phyloP scores from a whole-genome alignment of 163 green algal species.

The Coccomyxa subellipsoidea region DNA sequence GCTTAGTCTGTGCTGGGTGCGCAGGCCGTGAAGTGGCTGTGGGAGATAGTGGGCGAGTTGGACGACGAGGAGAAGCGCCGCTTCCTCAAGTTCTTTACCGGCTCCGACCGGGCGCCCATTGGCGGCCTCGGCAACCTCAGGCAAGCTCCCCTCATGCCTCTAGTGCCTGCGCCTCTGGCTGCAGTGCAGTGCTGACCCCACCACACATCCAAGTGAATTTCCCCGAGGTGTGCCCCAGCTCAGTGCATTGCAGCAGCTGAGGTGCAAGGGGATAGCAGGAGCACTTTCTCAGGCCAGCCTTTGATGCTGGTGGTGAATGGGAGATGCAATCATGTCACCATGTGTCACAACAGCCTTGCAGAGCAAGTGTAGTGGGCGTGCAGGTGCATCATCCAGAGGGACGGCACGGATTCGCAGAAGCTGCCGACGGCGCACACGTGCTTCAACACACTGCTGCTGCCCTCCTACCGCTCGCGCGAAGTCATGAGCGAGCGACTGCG shows the following conservation, averaged over 20 bases:
- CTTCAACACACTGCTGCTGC: constrained; percentile 96
- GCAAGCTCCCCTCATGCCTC: too few relatives aligned
- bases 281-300: neutral
- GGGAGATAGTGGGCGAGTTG: constrained; percentile 74
- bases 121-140: constrained; percentile 83
- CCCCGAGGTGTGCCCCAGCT: too few relatives aligned
- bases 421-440: constrained; percentile 93
- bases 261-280: constrained; percentile 50
- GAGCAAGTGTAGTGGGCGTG: neutral
- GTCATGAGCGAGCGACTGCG: constrained; percentile 74
- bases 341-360: too few relatives aligned
- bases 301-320: too few relatives aligned
- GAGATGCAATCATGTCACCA: too few relatives aligned
- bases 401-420: constrained; percentile 78
- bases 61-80: constrained; percentile 72
- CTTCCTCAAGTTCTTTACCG: constrained; percentile 97
- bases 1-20: too few relatives aligned
- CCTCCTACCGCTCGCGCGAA: constrained; percentile 68
- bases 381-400: constrained; percentile 49
- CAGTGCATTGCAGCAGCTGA: neutral
- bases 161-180: too few relatives aligned
- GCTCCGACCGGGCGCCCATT: constrained; percentile 81
- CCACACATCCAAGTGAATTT: too few relatives aligned
- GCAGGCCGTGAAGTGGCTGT: constrained; percentile 83
- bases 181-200: too few relatives aligned